phyloP scores from a whole-genome alignment of 108 stramenopile species.

The Fistulifera pelliculosa region DNA sequence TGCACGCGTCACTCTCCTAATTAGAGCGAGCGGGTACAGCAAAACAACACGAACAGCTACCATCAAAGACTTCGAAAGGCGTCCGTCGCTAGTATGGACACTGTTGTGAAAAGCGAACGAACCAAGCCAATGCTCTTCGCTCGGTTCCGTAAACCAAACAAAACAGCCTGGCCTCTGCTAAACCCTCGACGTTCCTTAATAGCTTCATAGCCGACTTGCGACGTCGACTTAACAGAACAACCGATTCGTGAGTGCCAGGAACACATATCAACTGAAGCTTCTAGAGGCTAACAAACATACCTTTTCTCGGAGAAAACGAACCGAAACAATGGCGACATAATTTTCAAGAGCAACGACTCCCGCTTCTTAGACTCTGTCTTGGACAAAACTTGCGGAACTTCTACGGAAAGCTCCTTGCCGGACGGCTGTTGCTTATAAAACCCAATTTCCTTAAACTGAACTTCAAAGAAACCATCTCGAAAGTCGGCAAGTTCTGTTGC shows the following conservation, averaged over 20 bases:
- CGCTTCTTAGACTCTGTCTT: constrained; percentile 45
- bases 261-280: neutral
- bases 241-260: neutral
- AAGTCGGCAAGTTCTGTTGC: constrained; percentile 56
- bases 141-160: constrained; percentile 42
- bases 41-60: neutral
- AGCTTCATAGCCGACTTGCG: constrained; percentile 57
- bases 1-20: neutral
- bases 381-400: constrained; percentile 32
- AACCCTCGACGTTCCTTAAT: constrained; percentile 40
- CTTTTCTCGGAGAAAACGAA: constrained; percentile 58
- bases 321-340: constrained; percentile 48
- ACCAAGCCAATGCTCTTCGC: constrained; percentile 28
- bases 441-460: constrained; percentile 59
- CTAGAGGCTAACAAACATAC: constrained; percentile 5
- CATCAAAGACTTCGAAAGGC: neutral
- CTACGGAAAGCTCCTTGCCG: neutral
- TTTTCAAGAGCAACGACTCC: constrained; percentile 43
- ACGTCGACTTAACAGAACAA: constrained; percentile 32
- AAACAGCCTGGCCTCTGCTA: constrained; percentile 27
- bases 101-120: constrained; percentile 20
- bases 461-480: constrained; percentile 68
- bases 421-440: constrained; percentile 20
- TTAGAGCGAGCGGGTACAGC: neutral
- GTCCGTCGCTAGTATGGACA: constrained; percentile 29